These are phyloP conservation scores for Dactylonectria estremocensis DNA, from an alignment of 2,329 filamentous ascomycete species.

Conservation along the genomic window DNA sequence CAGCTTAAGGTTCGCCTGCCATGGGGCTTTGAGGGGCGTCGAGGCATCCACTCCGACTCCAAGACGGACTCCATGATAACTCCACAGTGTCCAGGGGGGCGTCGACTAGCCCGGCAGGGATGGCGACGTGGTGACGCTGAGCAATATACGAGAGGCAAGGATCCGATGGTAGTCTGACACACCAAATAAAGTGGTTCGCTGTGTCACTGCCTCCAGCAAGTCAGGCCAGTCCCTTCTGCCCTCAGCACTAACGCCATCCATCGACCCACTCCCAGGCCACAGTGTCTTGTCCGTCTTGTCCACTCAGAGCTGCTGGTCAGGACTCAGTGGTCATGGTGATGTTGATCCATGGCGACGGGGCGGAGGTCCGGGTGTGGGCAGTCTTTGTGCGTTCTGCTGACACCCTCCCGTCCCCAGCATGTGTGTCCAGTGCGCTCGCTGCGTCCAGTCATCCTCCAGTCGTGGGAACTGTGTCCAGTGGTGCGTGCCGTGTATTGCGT, in stretches of 20 bases:
- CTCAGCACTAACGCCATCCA: constrained; percentile 53
- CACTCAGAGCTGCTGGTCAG: constrained; percentile 37
- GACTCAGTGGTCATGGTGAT: constrained; percentile 4
- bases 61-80: neutral
- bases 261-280: constrained; percentile 47
- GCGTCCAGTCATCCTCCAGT: neutral
- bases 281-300: constrained; percentile 33
- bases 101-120: constrained; percentile 52
- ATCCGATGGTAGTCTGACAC: constrained; percentile 62
- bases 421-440: neutral
- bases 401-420: constrained; percentile 34
- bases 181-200: constrained; percentile 60
- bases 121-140: constrained; percentile 60
- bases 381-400: constrained; percentile 46
- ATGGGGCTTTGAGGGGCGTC: constrained; percentile 34
- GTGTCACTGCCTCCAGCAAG: constrained; percentile 40
- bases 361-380: constrained; percentile 27
- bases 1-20: constrained; percentile 53
- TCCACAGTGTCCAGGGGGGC: constrained; percentile 24
- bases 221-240: constrained; percentile 20
- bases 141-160: constrained; percentile 66
- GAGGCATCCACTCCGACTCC: constrained; percentile 11
- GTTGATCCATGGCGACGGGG: constrained; percentile 34
- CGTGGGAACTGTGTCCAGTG: neutral
- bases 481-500: constrained; percentile 41